phyloP scores from a whole-genome alignment of 305 asterid species.

The Fraxinus nigra region DNA sequence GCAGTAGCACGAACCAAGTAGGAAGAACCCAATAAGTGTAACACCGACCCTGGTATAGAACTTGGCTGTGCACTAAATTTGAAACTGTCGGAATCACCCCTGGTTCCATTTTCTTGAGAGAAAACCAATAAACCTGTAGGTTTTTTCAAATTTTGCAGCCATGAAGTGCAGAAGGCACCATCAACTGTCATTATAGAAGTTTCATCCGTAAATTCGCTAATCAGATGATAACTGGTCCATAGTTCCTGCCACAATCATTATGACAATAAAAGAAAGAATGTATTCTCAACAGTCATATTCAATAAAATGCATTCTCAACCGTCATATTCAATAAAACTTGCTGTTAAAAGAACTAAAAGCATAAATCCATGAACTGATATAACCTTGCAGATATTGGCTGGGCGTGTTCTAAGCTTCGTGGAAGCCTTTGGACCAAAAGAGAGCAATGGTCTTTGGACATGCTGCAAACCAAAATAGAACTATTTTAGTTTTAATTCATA shows the following conservation, averaged over 20 bases:
- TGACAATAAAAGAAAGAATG: conserved; percentile 16
- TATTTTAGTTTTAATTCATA: conserved; percentile 16
- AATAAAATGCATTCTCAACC: conserved; percentile 1
- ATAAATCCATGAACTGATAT: conserved; percentile 17
- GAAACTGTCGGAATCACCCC: conserved; percentile 31
- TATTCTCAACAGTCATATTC: conserved; percentile 5
- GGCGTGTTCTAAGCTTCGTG: conserved; percentile 71
- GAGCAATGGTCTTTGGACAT: conserved; percentile 84
- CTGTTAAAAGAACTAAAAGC: conserved; percentile 14
- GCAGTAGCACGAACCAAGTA: conserved; percentile 85
- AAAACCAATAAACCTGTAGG: conserved; percentile 61
- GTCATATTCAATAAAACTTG: conserved; percentile 8
- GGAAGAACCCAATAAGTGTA: conserved; percentile 82
- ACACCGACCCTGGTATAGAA: conserved; percentile 77
- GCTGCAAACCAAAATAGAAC: conserved; percentile 50
- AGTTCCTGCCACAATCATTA: conserved; percentile 57
- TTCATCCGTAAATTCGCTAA: conserved; percentile 74
- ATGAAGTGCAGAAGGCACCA: conserved; percentile 73
- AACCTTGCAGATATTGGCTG: conserved; percentile 87
- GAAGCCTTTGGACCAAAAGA: conserved; percentile 95
- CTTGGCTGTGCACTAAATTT: conserved; percentile 77
- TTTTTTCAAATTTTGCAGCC: conserved; percentile 72
- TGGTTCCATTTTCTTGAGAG: conserved; percentile 51
- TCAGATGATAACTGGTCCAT: conserved; percentile 70
- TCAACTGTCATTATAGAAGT: conserved; percentile 61